phyloP scores from a whole-genome alignment of 768 basidiomycete species.

The Saitozyma podzolica region DNA sequence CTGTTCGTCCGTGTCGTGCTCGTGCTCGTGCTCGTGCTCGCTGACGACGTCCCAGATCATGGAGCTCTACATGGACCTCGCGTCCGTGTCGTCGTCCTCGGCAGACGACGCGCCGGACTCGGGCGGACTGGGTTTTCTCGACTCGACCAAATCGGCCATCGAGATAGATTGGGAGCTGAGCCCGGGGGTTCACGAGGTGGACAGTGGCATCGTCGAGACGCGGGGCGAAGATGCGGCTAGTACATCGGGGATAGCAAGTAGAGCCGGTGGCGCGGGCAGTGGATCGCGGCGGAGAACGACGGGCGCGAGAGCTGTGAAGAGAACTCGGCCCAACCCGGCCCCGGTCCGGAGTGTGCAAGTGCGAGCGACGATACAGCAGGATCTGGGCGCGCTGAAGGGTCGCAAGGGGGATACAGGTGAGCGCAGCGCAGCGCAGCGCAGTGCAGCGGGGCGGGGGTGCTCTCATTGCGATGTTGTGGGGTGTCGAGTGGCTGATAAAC shows the following conservation, averaged over 20 bases:
- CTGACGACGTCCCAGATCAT: constrained; percentile 31
- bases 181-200: background rate
- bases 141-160: constrained; percentile 24
- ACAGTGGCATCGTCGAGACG: background rate
- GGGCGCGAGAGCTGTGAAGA: background rate
- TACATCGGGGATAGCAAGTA: background rate
- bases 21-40: background rate
- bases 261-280: background rate
- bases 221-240: too few relatives aligned
- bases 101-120: background rate
- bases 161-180: constrained; percentile 34
- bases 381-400: constrained; percentile 40
- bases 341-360: background rate
- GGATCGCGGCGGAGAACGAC: constrained; percentile 1
- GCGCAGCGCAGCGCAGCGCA: constrained; percentile 1
- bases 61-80: constrained; percentile 46
- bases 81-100: constrained; percentile 16
- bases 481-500: background rate
- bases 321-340: too few relatives aligned
- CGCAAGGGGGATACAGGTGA: constrained; percentile 50
- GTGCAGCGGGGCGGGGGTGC: too few relatives aligned
- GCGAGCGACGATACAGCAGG: constrained; percentile 38
- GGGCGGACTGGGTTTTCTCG: constrained; percentile 42
- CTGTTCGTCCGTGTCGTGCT: background rate
- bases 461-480: too few relatives aligned